Percentiles rank a stretch among this genome's conserved stretches.
Conservation (phyloP, 148 eudicot species). For the Hydrangea macrophylla region DNA sequence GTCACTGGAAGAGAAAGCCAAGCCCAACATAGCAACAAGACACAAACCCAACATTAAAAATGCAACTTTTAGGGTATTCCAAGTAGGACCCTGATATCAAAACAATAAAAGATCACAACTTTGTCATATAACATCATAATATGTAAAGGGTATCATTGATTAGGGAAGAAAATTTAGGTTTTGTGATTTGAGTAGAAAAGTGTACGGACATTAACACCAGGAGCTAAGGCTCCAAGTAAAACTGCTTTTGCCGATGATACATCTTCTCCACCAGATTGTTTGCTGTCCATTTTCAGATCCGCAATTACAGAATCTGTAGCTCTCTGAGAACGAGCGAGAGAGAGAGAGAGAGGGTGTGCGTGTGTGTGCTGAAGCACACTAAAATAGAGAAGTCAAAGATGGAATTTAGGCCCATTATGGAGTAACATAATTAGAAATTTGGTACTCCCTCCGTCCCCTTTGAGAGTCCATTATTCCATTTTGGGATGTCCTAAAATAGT, state of each 20-base stretch:
- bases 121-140: neutral
- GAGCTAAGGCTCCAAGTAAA: slow-evolving; percentile 75
- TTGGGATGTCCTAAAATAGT: too few relatives aligned
- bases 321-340: too few relatives aligned
- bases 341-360: too few relatives aligned
- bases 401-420: too few relatives aligned
- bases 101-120: slow-evolving; percentile 20
- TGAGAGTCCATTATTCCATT: too few relatives aligned
- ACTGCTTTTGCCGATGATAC: slow-evolving; percentile 78
- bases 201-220: slow-evolving; percentile 79
- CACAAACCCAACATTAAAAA: slow-evolving; percentile 77
- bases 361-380: too few relatives aligned
- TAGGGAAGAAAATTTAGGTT: neutral
- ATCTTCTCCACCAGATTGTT: slow-evolving; percentile 24
- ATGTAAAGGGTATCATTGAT: neutral
- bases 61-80: slow-evolving; percentile 74
- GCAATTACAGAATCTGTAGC: too few relatives aligned
- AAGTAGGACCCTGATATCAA: slow-evolving; percentile 66
- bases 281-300: slow-evolving; percentile 36
- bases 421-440: too few relatives aligned
- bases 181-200: neutral
- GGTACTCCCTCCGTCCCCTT: too few relatives aligned
- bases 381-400: too few relatives aligned
- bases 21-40: slow-evolving; percentile 62
- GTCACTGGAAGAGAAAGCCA: slow-evolving; percentile 79